A percentile compares a stretch with the other conserved stretches of the same genome.
Evolutionary conservation across 768 basidiomycete species (phyloP).

Genomic region (Holtermannia corniformis): DNA sequence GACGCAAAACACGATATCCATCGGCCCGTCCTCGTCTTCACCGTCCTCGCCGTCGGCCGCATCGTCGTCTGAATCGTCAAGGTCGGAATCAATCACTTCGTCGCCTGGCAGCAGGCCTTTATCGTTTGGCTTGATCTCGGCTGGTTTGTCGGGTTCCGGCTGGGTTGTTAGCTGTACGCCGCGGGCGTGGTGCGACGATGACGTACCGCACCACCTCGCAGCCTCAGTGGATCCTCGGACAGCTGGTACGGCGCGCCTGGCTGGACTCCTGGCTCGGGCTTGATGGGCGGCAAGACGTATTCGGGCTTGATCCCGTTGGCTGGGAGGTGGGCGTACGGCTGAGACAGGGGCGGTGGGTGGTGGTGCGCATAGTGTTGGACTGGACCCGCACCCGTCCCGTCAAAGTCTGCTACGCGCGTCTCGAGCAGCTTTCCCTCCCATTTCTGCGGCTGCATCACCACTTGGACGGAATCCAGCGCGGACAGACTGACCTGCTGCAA

Average conservation of each 20-base stretch:
- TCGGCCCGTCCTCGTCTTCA: slow-evolving; percentile 55
- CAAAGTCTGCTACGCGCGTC: slow-evolving; percentile 93
- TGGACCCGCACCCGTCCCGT: not conserved
- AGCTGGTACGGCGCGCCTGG: no score
- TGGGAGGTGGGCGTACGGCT: slow-evolving; percentile 10
- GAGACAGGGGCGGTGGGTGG: slow-evolving; percentile 6
- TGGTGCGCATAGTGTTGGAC: slow-evolving; percentile 5
- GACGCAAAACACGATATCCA: slow-evolving; percentile 93
- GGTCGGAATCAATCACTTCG: slow-evolving; percentile 90
- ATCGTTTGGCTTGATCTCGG: slow-evolving; percentile 35
- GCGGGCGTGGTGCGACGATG: not conserved
- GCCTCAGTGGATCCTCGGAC: slow-evolving; percentile 20
- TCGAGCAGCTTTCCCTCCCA: slow-evolving; percentile 92
- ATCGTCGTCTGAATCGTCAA: slow-evolving; percentile 79
- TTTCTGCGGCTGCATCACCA: slow-evolving; percentile 51
- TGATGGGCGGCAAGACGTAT: slow-evolving; percentile 9
- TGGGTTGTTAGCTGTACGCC: not conserved
- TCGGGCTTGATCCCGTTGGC: not conserved
- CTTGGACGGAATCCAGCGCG: not conserved
- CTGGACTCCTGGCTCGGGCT: slow-evolving; percentile 21
- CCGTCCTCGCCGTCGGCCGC: slow-evolving; percentile 66
- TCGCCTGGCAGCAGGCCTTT: slow-evolving; percentile 42
- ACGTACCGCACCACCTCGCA: slow-evolving; percentile 27
- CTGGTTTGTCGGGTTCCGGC: slow-evolving; percentile 2
- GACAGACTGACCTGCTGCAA: slow-evolving; percentile 70